These are phyloP conservation scores for Aspergillus novoparasiticus DNA, from an alignment of 2,329 filamentous ascomycete genomes.

Conservation along the genomic window DNA sequence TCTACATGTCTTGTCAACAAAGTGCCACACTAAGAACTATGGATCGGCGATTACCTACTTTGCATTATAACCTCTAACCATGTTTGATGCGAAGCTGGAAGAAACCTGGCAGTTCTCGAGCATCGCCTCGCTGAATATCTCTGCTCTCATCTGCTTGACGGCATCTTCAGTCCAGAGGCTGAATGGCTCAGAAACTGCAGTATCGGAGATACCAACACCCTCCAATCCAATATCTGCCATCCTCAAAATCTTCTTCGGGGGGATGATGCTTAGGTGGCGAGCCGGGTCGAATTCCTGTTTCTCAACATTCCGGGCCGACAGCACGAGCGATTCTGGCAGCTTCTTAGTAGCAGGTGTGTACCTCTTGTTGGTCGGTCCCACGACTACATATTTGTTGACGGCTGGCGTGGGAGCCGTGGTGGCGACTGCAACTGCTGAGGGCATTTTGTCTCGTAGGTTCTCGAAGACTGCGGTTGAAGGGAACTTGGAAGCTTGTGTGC, in stretches of 20 bases:
- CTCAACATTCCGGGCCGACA: conserved; percentile 2
- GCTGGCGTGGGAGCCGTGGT: too few relatives aligned
- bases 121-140: conserved; percentile 60
- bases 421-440: neutral
- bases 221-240: conserved; percentile 58
- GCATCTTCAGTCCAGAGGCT: conserved; percentile 63
- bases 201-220: conserved; percentile 59
- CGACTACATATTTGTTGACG: neutral
- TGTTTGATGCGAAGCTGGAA: conserved; percentile 58
- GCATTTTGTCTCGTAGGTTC: neutral
- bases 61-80: conserved; percentile 43
- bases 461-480: neutral
- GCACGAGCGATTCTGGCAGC: conserved; percentile 18
- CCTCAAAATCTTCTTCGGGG: conserved; percentile 53
- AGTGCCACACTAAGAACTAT: neutral
- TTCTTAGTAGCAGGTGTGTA: conserved; percentile 19
- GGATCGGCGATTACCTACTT: neutral
- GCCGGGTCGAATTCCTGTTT: conserved; percentile 50
- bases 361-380: conserved; percentile 18
- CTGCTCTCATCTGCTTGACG: conserved; percentile 60
- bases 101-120: conserved; percentile 58
- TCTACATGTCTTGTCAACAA: neutral
- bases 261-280: conserved; percentile 57
- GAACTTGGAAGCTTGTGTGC: too few relatives aligned
- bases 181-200: conserved; percentile 66